Conservation (phyloP, 345 rosid genomes). For the Salix dunnii region DNA sequence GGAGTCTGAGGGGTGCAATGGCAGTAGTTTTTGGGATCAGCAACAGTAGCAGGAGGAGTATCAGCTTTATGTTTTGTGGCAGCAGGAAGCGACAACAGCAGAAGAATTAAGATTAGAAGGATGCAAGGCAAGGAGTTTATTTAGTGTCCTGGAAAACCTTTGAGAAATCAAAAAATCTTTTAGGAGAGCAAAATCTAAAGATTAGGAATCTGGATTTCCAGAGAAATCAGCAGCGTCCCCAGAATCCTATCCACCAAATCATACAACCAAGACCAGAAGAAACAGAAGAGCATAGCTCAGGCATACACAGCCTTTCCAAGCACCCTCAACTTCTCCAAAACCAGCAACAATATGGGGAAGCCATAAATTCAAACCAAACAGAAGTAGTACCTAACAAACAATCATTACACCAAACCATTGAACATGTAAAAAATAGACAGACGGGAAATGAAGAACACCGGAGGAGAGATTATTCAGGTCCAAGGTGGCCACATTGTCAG, state of each 20-base stretch:
- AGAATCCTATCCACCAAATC: conserved; percentile 16
- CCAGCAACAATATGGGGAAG: conserved; percentile 30
- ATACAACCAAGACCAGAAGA: conserved; percentile 1
- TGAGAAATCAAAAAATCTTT: background rate
- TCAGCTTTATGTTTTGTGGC: conserved; percentile 37
- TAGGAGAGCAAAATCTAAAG: conserved; percentile 7
- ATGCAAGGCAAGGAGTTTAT: conserved; percentile 4
- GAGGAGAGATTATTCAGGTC: conserved; percentile 70
- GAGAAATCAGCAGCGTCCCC: conserved; percentile 17
- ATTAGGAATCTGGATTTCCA: conserved; percentile 41
- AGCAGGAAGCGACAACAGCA: conserved; percentile 29
- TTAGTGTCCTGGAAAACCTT: background rate
- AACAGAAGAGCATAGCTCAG: conserved; percentile 16
- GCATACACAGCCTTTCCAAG: background rate
- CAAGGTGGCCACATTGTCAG: conserved; percentile 79
- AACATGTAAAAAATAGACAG: conserved; percentile 21
- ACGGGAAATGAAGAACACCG: conserved; percentile 47
- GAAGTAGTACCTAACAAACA: background rate
- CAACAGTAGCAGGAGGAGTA: conserved; percentile 28
- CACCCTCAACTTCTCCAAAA: conserved; percentile 22
- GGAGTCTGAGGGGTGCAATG: conserved; percentile 47
- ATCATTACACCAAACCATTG: conserved; percentile 7
- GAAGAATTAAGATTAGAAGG: background rate
- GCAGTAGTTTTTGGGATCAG: conserved; percentile 49
- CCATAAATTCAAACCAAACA: conserved; percentile 12